Conservation (phyloP, 1,284 basidiomycete species). For the Singerocomus inundabilis region DNA sequence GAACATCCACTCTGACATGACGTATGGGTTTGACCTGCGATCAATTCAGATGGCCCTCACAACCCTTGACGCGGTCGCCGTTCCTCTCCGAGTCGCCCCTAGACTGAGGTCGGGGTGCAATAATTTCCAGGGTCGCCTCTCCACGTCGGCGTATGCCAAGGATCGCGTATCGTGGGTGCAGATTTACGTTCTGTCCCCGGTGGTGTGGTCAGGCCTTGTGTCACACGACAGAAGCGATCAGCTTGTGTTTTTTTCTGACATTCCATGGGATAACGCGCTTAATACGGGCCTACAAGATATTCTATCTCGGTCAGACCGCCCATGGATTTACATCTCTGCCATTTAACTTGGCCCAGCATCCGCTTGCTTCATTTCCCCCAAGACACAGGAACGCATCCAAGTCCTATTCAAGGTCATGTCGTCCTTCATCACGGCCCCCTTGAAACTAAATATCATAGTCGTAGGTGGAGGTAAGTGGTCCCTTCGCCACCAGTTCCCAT, state of each 20-base stretch:
- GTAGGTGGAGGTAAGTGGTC: constrained; percentile 41
- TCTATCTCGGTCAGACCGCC: too few species aligned
- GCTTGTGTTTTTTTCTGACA: not conserved
- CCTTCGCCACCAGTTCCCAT: not conserved
- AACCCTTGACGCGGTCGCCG: not conserved
- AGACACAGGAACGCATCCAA: not conserved
- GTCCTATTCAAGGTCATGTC: constrained; percentile 3
- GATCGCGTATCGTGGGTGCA: constrained; percentile 1
- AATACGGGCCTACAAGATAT: too few species aligned
- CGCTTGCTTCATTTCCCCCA: not conserved
- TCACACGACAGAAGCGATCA: constrained; percentile 7
- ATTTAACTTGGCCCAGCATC: not conserved
- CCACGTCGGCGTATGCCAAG: constrained; percentile 1
- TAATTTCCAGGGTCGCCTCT: not conserved
- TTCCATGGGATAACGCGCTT: not conserved
- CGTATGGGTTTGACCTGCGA: too few species aligned
- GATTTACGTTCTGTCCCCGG: not conserved
- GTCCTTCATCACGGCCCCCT: constrained; percentile 17
- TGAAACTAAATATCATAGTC: constrained; percentile 39
- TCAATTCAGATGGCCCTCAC: too few species aligned
- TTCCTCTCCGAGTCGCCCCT: not conserved
- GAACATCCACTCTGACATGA: not conserved
- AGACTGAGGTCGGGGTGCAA: not conserved
- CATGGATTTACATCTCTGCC: not conserved
- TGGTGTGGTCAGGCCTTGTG: not conserved